Base-by-base conservation (phyloP, 768 basidiomycete species). In the Auriscalpium orientale region DNA sequence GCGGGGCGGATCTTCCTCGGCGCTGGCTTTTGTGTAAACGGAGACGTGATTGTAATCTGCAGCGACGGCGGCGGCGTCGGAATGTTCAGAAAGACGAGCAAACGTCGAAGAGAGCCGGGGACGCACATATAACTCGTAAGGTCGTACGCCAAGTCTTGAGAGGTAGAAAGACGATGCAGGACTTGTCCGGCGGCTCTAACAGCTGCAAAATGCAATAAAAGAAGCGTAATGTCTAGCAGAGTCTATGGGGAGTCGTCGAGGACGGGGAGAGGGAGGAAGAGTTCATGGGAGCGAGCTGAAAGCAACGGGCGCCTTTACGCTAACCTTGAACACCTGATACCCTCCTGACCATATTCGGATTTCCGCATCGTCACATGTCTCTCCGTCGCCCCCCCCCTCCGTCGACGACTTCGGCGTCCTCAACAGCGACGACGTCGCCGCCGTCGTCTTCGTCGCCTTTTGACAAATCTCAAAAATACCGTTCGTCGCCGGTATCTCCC, bases 21-120 rank as follows among this genome's bases (percentile, higher is more conserved):
- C 35, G 21, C 21, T 15, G 20, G 47, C 43, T 54, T 44, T 53
- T 51, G 49, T 16, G 21, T 15, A 16, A 38, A 36, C 6, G 46
- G 57, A 59, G 48, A 53, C 46, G 55, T 49, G 45, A 60, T 52
- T 56, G 60, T 45, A 62, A 60, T 56, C 60, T 61, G 38, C 20
- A 20, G 45, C 37, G 40, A 8, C 44, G 34, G 37, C 56, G 54
- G 49, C 20, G 7, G 28, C 28, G 28, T 2, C 40, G 18, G 15
- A 8, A 43, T 13, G 40, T 4, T 43, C 13, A 43, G 40, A 43
- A 28, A 35, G 16, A 9, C 36, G 34, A 28, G 21, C 0, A 33
- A n/a, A 33, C 21, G 5, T 12, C 9, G 40, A 37, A 9, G 36
- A 16, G 51, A 34, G 35, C 33, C 16, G 21, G 18, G 16, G 40